These are phyloP conservation scores for Alternaria tenuissima DNA, from an alignment of 2,329 filamentous ascomycete species.

Conservation along the genomic window DNA sequence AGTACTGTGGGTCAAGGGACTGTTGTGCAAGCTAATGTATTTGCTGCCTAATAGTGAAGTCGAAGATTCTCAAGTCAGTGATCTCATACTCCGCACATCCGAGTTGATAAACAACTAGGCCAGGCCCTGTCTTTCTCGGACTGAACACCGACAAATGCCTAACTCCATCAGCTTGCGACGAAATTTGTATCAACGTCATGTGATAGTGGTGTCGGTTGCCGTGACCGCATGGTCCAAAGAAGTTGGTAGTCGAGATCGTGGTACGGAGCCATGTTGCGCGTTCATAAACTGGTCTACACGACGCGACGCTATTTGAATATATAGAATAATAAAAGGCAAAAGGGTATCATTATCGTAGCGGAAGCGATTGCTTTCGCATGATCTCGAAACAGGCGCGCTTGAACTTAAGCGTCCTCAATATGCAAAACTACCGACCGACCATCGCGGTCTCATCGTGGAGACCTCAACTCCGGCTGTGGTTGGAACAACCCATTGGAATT, in stretches of 20 bases:
- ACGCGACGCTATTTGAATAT: not conserved
- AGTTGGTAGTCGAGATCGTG: not conserved
- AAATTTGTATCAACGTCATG: not conserved
- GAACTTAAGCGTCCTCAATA: not conserved
- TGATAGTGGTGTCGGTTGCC: not conserved
- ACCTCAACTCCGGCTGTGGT: not conserved
- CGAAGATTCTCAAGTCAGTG: not conserved
- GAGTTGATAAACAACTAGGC: too few species aligned
- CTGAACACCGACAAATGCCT: too few species aligned
- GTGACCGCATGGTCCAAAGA: not conserved
- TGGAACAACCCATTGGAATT: conserved; percentile 1
- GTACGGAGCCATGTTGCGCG: not conserved
- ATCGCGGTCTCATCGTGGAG: not conserved
- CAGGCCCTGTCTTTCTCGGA: too few species aligned
- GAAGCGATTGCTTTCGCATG: not conserved
- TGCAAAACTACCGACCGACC: not conserved
- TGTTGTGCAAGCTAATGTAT: not conserved
- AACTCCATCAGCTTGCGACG: not conserved
- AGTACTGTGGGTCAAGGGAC: not conserved
- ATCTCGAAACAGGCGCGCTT: not conserved
- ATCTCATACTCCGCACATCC: too few species aligned
- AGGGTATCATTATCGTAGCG: not conserved
- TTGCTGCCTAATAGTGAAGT: not conserved
- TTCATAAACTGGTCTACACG: not conserved
- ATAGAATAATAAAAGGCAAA: not conserved